Conservation (phyloP, 352 stramenopile species). For the Phytophthora pseudosyringae region DNA sequence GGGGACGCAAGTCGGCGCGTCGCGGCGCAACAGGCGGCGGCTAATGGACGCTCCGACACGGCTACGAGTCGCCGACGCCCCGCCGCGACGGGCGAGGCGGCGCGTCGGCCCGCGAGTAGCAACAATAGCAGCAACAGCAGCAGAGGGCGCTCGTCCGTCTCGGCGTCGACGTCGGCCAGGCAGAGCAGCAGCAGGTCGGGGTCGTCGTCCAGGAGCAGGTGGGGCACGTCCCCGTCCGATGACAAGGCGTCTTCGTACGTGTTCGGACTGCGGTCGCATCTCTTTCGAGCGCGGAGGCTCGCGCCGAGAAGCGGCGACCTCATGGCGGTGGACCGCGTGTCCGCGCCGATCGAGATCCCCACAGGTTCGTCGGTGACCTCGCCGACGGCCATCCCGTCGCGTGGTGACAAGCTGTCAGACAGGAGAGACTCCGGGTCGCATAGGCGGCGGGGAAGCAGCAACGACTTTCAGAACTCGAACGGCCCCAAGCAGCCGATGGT, state of each 20-base stretch:
- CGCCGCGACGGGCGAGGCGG: constrained; percentile 4
- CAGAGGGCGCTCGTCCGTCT: constrained; percentile 14
- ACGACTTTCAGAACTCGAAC: constrained; percentile 28
- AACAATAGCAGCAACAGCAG: constrained; percentile 19
- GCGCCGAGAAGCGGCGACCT: constrained; percentile 25
- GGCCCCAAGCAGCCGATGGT: constrained; percentile 30
- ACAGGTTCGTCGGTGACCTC: constrained; percentile 20
- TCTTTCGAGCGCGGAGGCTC: constrained; percentile 37
- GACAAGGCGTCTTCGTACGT: constrained; percentile 36
- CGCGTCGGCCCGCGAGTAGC: constrained; percentile 9
- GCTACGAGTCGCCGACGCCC: constrained; percentile 4
- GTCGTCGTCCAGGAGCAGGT: constrained; percentile 24
- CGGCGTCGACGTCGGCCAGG: constrained; percentile 15
- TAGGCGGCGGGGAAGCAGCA: constrained; percentile 19
- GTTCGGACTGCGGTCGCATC: constrained; percentile 43
- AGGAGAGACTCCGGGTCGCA: constrained; percentile 29
- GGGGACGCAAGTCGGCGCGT: not conserved
- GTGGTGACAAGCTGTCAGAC: constrained; percentile 17
- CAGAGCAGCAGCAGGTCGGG: constrained; percentile 26
- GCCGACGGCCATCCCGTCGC: constrained; percentile 21
- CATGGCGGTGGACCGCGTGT: constrained; percentile 46
- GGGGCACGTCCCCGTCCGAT: constrained; percentile 17
- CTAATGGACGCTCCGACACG: constrained; percentile 6
- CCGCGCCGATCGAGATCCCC: constrained; percentile 72
- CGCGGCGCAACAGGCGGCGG: not conserved